Evolutionary conservation across 31 red algal genomes (phyloP).

Genomic region (Bonnemaisonia californica): DNA sequence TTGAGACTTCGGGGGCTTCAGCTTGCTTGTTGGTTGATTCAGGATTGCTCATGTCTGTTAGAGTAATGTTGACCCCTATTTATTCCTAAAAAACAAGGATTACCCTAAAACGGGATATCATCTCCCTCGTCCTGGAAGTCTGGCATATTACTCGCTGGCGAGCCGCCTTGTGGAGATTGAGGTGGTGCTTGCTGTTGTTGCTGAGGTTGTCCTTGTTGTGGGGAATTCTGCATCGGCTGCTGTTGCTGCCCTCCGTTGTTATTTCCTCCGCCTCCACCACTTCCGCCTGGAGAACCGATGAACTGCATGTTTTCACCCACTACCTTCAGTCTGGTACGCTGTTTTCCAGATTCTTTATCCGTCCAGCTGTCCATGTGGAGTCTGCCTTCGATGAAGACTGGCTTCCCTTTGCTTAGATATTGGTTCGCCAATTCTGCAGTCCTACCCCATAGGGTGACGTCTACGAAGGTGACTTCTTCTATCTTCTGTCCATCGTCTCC

Average conservation of each 20-base stretch:
- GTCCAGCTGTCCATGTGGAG: slow-evolving; percentile 13
- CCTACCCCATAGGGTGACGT: slow-evolving; percentile 17
- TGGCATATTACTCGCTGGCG: too few relatives aligned
- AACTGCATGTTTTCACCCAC: slow-evolving; percentile 35
- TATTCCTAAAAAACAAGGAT: too few relatives aligned
- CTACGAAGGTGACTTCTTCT: slow-evolving; percentile 11
- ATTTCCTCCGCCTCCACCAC: background rate
- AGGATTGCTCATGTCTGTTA: too few relatives aligned
- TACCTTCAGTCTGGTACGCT: slow-evolving; percentile 1
- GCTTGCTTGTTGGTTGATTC: too few relatives aligned
- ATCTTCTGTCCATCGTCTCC: slow-evolving; percentile 14
- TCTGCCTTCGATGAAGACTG: slow-evolving; percentile 17
- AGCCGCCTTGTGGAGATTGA: too few relatives aligned
- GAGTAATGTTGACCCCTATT: too few relatives aligned
- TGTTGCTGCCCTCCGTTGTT: background rate
- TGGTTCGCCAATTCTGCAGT: slow-evolving; percentile 1
- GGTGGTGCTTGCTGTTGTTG: too few relatives aligned
- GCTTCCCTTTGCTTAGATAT: background rate
- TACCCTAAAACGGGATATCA: too few relatives aligned
- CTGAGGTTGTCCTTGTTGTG: too few relatives aligned
- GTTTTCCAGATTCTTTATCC: slow-evolving; percentile 1
- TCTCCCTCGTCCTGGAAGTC: too few relatives aligned
- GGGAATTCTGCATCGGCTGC: too few relatives aligned
- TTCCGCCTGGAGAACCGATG: slow-evolving; percentile 5
- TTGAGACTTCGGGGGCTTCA: too few relatives aligned